Evolutionary conservation across 192 early-diverging fungal species (phyloP), one percentile per base, ranked within the genome.

Genomic region (Podila epicladia): DNA sequence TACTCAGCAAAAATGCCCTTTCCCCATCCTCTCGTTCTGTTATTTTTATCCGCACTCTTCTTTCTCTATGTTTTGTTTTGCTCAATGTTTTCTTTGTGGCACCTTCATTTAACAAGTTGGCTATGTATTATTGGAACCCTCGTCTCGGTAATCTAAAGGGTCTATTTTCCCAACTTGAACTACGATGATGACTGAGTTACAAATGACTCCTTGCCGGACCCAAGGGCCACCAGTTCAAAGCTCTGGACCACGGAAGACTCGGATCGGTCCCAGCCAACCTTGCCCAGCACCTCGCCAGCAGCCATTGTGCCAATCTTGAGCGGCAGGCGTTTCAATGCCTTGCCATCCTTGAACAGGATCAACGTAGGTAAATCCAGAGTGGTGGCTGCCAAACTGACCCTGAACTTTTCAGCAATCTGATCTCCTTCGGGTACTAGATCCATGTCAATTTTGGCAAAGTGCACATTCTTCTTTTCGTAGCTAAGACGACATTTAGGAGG

Each of bases 281-380:
- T 79, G 64, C 72, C 77, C 51, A 75, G 49, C n/a, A 73, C 74
- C 6, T 63, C 72, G 28, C 66, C 68, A 57, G 77, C 76, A 6
- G 82, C 73, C 33, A 82, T 78, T 41, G 76, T 79, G 3, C 72
- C 66, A 19, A 79, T 49, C 15, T 84, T 73, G 35, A 83, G 67
- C 7, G 88, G 88, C 12, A 89, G 70, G 48, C 87, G 74, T 41
- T 72, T 79, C 38, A 83, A 57, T 32, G 86, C 79, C 32, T 69
- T 75, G 37, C 88, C 86, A 58, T 89, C 67, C 61, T 89, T 86
- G 53, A 89, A 82, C 22, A 87, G 62, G 32, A 87, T 79, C 32
- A 89, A 57, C 4, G 88, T 86, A 35, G 88, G 88, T 1, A 89
- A 50, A 72, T 89, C 88, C 50, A 89, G 72, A 8, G 85, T 85